Evolutionary conservation across 371 early-diverging fungal genomes (phyloP), one percentile per base, ranked within the genome.

Genomic region (Mucor lusitanicus): DNA sequence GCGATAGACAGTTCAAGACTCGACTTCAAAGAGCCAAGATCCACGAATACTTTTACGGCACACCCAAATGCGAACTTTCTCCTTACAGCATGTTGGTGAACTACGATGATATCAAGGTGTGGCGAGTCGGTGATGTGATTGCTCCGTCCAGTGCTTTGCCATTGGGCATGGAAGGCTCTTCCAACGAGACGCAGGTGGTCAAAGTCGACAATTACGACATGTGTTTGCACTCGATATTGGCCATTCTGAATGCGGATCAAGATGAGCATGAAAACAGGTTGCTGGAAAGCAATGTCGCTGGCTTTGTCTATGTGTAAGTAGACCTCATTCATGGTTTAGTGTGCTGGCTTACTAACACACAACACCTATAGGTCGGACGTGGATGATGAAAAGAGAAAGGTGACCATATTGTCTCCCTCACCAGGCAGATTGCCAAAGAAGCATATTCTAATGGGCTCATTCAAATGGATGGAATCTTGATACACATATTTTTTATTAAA

Each of bases 11-110:
- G 7, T 93, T 85, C 72, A 76, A 93, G 42, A 76, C 89, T 17
- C 89, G 91, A 48, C 64, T 85, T 2, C 92, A 94, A 74, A 84
- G 88, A 56, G 84, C 88, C 42, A 88, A 87, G 64, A 92, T 98
- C 6, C 88, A 88, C 8, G 93, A 94, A 74, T 98, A 98, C 83
- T 98, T 98, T 83, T 97, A 97, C 76, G 99, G 99, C 3, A 91
- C 92, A 0, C 65, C 85, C 1, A 85, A 87, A 66, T 81, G 77
- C 32, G 93, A 93, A 64, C 70, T 94, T 46, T 88, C 89, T 12
- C 96, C 99, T 12, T 97, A 91, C 68, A 91, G 94, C 3, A 91
- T 90, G 59, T 84, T 91, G 25, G 87, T 95, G 39, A 81, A 85
- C 15, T 95, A 91, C 65, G 72, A 87, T 19, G 97, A 97, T 61